Percentiles rank a stretch among this genome's conserved stretches.
Evolutionary conservation across 2,329 filamentous ascomycete species (phyloP).

Genomic region (Talaromyces sp.): DNA sequence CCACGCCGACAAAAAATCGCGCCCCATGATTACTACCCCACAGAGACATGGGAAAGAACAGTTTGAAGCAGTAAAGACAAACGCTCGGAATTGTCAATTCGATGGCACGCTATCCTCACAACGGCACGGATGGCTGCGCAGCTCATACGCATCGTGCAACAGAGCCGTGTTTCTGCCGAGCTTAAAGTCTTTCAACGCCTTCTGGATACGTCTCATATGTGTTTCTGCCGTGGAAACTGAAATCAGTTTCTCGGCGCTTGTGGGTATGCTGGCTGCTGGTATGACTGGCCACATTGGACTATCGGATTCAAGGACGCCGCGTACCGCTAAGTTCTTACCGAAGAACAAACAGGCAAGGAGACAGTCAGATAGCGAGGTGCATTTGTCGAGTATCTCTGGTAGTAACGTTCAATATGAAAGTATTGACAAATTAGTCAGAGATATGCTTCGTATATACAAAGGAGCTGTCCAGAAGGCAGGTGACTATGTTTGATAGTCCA

Average conservation of each 20-base stretch:
- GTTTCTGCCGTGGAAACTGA: slow-evolving; percentile 4
- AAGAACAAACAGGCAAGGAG: neutral
- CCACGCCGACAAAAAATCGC: neutral
- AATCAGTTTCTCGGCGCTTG: neutral
- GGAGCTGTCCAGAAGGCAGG: neutral
- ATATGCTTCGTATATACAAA: neutral
- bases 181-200: slow-evolving; percentile 8
- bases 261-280: neutral
- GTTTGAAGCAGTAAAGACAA: neutral
- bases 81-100: neutral
- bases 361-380: neutral
- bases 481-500: neutral
- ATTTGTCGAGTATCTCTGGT: neutral
- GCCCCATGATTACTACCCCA: neutral
- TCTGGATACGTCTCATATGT: slow-evolving; percentile 9
- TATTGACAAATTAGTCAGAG: neutral
- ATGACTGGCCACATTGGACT: neutral
- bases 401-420: neutral
- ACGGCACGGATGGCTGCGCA: neutral
- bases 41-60: neutral
- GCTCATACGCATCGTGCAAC: slow-evolving; percentile 4
- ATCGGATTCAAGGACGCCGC: neutral
- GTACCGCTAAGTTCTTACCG: neutral
- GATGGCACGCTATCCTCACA: neutral
- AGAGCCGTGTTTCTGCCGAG: slow-evolving; percentile 6